A percentile compares a stretch with the other conserved stretches of the same genome.
Evolutionary conservation across 2,329 filamentous ascomycete genomes (phyloP).

Genomic region (Ascochyta fabae): DNA sequence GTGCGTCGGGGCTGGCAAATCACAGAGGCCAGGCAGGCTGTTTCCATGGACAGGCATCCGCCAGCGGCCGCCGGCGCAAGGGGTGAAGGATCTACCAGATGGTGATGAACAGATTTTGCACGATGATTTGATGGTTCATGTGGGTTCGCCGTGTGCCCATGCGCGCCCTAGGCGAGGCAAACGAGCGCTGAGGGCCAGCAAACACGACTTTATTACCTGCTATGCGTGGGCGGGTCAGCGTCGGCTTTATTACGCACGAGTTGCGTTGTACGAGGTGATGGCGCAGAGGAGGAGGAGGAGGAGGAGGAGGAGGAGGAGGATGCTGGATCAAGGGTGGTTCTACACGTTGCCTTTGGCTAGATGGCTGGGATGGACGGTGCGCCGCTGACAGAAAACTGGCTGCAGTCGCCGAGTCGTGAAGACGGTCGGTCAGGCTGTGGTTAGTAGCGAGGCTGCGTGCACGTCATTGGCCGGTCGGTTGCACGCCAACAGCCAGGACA

Average conservation of each 20-base stretch:
- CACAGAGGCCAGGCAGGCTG: conserved; percentile 17
- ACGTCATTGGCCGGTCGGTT: conserved; percentile 34
- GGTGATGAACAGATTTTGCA: conserved; percentile 34
- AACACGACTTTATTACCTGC: conserved; percentile 15
- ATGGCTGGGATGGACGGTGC: conserved; percentile 16
- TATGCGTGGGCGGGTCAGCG: conserved; percentile 22
- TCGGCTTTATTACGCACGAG: conserved; percentile 24
- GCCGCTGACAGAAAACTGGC: conserved; percentile 37
- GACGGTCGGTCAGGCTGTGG: conserved; percentile 19
- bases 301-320: conserved; percentile 17
- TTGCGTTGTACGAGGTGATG: neutral
- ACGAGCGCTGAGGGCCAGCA: conserved; percentile 29
- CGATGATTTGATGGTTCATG: conserved; percentile 36
- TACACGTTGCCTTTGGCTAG: conserved; percentile 23
- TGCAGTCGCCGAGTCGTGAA: conserved; percentile 40
- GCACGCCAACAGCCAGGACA: conserved; percentile 36
- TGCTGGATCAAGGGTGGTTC: too few relatives aligned
- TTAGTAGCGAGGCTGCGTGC: conserved; percentile 25
- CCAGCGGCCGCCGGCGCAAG: conserved; percentile 33
- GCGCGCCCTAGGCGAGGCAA: conserved; percentile 26
- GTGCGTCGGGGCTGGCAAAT: conserved; percentile 28
- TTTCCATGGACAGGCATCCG: conserved; percentile 28
- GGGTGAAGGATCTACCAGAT: conserved; percentile 34
- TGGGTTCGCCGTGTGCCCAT: conserved; percentile 31
- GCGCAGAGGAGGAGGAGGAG: conserved; percentile 9